Conservation (phyloP, 805 yeast genomes). For the Danielia reshetovae region DNA sequence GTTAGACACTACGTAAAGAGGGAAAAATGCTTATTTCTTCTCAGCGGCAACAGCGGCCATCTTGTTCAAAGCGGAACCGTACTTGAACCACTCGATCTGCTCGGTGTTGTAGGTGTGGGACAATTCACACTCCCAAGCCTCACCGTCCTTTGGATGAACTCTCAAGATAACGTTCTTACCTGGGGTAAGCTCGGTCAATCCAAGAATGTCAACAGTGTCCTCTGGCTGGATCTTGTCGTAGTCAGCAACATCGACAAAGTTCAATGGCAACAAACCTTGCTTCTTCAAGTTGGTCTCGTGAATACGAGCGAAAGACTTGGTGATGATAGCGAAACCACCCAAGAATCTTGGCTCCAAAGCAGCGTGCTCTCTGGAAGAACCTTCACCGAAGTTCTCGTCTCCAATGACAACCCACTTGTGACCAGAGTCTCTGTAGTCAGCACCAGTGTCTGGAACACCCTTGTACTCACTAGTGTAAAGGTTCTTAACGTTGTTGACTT, state of each 20-base stretch:
- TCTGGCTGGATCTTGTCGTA: slow-evolving; percentile 91
- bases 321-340: slow-evolving; percentile 96
- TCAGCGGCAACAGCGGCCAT: slow-evolving; percentile 49
- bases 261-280: slow-evolving; percentile 97
- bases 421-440: slow-evolving; percentile 90
- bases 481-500: slow-evolving; percentile 89
- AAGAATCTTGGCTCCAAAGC: slow-evolving; percentile 99
- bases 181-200: slow-evolving; percentile 83
- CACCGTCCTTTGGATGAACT: slow-evolving; percentile 69
- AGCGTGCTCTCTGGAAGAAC: slow-evolving; percentile 99
- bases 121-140: slow-evolving; percentile 83
- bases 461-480: slow-evolving; percentile 85
- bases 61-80: slow-evolving; percentile 98
- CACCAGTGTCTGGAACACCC: slow-evolving; percentile 97
- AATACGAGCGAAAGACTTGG: slow-evolving; percentile 97
- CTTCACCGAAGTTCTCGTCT: slow-evolving; percentile 99
- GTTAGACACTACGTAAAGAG: slow-evolving; percentile 5
- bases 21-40: slow-evolving; percentile 4
- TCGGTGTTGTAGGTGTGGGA: slow-evolving; percentile 95
- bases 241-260: slow-evolving; percentile 83
- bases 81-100: slow-evolving; percentile 99
- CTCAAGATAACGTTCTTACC: slow-evolving; percentile 85
- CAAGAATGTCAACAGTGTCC: slow-evolving; percentile 84
- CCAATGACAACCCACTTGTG: slow-evolving; percentile 96
- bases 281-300: slow-evolving; percentile 99